Conservation (phyloP, 1,139 yeast species). For the Hansenula sp. region DNA sequence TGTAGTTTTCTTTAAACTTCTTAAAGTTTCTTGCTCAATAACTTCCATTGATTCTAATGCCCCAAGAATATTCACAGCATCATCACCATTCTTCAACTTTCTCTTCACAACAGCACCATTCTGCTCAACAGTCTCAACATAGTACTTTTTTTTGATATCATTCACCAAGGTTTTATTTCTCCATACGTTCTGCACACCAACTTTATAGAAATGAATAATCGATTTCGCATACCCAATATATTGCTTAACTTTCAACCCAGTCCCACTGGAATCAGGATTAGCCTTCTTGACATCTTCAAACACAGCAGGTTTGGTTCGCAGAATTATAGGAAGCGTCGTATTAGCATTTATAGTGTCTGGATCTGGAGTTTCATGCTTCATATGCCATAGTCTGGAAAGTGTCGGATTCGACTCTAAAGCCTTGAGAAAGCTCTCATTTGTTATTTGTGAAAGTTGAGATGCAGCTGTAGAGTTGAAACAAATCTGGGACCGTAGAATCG, state of each 20-base stretch:
- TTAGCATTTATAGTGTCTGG: conserved; percentile 29
- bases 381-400: conserved; percentile 5
- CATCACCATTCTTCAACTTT: conserved; percentile 17
- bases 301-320: conserved; percentile 31
- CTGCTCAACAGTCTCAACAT: conserved; percentile 17
- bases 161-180: conserved; percentile 28
- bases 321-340: conserved; percentile 35
- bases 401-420: background rate
- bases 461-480: background rate
- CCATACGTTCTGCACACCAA: conserved; percentile 52
- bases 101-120: conserved; percentile 24
- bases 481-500: background rate
- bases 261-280: conserved; percentile 22
- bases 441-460: background rate
- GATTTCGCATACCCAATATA: conserved; percentile 36
- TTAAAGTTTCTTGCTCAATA: conserved; percentile 24
- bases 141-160: conserved; percentile 21
- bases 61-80: conserved; percentile 15
- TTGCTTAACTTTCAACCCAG: conserved; percentile 32
- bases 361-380: background rate
- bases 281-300: conserved; percentile 26
- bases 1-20: conserved; percentile 26
- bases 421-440: background rate
- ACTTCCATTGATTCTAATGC: conserved; percentile 20
- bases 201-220: conserved; percentile 42